Evolutionary conservation across 2,329 filamentous ascomycete genomes (phyloP).

Genomic region (Trichophyton mentagrophytes): DNA sequence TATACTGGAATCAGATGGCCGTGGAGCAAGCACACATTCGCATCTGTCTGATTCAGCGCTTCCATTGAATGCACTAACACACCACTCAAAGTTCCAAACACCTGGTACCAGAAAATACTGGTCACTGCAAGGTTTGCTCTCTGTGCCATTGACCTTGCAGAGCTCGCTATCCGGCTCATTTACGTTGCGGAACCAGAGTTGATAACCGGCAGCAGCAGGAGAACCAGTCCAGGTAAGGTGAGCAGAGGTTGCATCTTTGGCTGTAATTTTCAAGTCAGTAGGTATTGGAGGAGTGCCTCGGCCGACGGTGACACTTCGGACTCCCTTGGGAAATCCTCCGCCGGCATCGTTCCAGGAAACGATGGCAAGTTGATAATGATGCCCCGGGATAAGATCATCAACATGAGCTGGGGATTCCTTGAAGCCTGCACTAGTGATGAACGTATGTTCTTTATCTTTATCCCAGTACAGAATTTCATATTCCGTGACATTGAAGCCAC

Average conservation of each 20-base stretch:
- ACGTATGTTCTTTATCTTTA: neutral
- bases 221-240: neutral
- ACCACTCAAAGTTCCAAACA: conserved; percentile 2
- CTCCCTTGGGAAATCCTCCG: neutral
- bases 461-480: neutral
- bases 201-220: neutral
- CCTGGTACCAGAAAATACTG: neutral
- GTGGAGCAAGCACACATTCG: neutral
- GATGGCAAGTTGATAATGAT: neutral
- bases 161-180: neutral
- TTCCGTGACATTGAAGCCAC: neutral
- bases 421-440: neutral
- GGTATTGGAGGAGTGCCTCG: neutral
- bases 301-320: neutral
- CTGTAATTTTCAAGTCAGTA: neutral
- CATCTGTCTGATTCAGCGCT: neutral
- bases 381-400: neutral
- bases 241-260: neutral
- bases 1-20: neutral
- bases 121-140: neutral
- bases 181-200: neutral
- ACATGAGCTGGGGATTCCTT: neutral
- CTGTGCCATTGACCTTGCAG: neutral
- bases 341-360: neutral
- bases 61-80: neutral